Evolutionary conservation across 2,329 filamentous ascomycete genomes (phyloP).

Genomic region (Pseudocercospora fuligena): DNA sequence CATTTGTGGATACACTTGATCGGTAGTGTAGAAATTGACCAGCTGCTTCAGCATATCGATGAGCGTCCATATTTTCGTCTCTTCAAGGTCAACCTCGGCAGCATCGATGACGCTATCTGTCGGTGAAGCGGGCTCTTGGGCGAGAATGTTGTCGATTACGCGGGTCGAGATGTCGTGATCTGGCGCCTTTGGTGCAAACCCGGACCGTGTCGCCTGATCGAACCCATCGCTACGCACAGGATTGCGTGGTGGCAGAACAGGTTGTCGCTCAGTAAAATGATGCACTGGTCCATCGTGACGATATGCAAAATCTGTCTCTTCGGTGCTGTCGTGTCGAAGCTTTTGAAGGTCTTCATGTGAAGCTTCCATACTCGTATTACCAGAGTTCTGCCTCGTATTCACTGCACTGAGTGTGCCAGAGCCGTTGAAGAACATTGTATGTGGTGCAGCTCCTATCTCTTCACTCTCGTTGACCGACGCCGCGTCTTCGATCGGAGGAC

Average conservation of each 20-base stretch:
- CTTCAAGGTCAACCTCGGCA: conserved; percentile 35
- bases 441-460: conserved; percentile 8
- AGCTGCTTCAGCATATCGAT: conserved; percentile 50
- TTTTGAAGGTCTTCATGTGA: conserved; percentile 20
- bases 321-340: conserved; percentile 11
- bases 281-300: not conserved
- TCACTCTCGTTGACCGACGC: conserved; percentile 15
- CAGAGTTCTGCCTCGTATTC: conserved; percentile 22
- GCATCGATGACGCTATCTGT: conserved; percentile 20
- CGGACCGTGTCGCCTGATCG: not conserved
- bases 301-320: conserved; percentile 16
- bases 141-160: conserved; percentile 15
- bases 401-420: conserved; percentile 27
- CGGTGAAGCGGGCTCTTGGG: conserved; percentile 11
- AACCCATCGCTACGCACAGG: not conserved
- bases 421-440: conserved; percentile 29
- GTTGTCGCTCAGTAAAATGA: not conserved
- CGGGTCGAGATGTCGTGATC: conserved; percentile 10
- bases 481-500: conserved; percentile 11
- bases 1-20: conserved; percentile 53
- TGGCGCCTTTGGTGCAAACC: not conserved
- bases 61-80: conserved; percentile 44
- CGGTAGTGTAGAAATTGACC: conserved; percentile 48
- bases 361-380: conserved; percentile 17
- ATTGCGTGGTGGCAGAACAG: not conserved